Base-by-base conservation (phyloP, 805 yeast genomes). In the Huiozyma sinensis region DNA sequence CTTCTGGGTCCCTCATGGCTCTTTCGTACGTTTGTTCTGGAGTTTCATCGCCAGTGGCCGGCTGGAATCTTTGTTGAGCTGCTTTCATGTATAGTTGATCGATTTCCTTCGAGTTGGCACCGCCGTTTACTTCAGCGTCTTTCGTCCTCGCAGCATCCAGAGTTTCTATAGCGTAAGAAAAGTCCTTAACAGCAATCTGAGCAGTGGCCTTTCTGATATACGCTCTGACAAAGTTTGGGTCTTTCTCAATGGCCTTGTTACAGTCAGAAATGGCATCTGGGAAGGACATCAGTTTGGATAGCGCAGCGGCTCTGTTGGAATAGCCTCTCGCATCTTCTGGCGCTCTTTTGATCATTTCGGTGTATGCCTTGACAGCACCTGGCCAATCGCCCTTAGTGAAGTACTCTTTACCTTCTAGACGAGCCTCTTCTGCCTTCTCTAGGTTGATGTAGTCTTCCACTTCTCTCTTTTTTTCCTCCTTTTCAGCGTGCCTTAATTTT, bases 311-410 rank as follows among this genome's bases (percentile, higher is more conserved):
- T 68, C 99, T 83, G 71, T 92, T 92, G 33, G 95, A 88, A 66
- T 88, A 92, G 46, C 97, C 97, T 66, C 96, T 79, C 27, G 95
- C 94, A 66, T 92, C 97, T 45, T 79, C 79, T 45, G 99, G 99
- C n/a, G 89, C 88, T 64, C 99, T 83, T 69, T 88, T 86, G 56
- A 90, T 73, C 89, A 92, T 92, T 68, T 92, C 98, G 41, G 94
- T 74, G 68, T 92, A 92, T 5, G 95, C 83, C 64, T 84, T 83
- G 38, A 92, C 96, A 24, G 97, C 97, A 51, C 72, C 80, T 50
- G 98, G 97, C 96, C 95, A 90, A 66, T 90, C 95, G 41, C 86
- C 92, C 54, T 84, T 82, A 47, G 83, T 77, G 75, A 92, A 92
- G 58, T 65, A 77, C 27, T 84, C 90, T 66, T 85, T 90, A 64